phyloP scores from a whole-genome alignment of 2,329 filamentous ascomycete species.

The Aspergillus ustus region DNA sequence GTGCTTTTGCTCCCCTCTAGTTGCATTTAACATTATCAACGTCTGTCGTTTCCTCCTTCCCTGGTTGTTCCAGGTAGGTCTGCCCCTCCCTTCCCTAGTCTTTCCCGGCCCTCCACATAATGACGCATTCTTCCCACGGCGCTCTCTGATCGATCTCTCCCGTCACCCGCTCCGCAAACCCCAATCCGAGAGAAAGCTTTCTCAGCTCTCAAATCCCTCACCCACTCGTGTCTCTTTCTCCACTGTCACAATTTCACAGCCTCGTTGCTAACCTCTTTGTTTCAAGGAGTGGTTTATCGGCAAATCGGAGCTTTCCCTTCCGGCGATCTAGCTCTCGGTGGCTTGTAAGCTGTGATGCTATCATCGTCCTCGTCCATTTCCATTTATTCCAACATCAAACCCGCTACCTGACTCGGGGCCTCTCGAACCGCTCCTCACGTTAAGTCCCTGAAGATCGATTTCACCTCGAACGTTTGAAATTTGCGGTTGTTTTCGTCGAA shows the following conservation, averaged over 20 bases:
- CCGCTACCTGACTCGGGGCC: conserved; percentile 13
- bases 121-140: conserved; percentile 41
- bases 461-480: neutral
- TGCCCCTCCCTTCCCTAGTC: conserved; percentile 8
- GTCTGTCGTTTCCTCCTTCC: conserved; percentile 9
- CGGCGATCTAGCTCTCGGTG: conserved; percentile 27
- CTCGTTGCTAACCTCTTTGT: conserved; percentile 24
- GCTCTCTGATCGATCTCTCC: conserved; percentile 17
- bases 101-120: conserved; percentile 30
- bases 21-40: conserved; percentile 4
- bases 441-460: neutral
- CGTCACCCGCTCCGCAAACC: conserved; percentile 20
- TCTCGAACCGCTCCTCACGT: conserved; percentile 6
- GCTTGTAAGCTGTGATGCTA: conserved; percentile 21
- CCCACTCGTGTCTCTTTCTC: conserved; percentile 30
- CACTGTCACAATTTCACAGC: conserved; percentile 26
- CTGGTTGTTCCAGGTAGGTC: conserved; percentile 10
- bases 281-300: conserved; percentile 22
- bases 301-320: conserved; percentile 33
- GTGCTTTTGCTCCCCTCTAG: conserved; percentile 1
- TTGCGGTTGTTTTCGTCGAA: conserved; percentile 5
- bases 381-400: conserved; percentile 20
- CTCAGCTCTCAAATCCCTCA: conserved; percentile 23
- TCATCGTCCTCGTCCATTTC: conserved; percentile 18
- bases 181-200: conserved; percentile 23